phyloP scores from a whole-genome alignment of 2,329 filamentous ascomycete genomes.

The Fusarium nanum region DNA sequence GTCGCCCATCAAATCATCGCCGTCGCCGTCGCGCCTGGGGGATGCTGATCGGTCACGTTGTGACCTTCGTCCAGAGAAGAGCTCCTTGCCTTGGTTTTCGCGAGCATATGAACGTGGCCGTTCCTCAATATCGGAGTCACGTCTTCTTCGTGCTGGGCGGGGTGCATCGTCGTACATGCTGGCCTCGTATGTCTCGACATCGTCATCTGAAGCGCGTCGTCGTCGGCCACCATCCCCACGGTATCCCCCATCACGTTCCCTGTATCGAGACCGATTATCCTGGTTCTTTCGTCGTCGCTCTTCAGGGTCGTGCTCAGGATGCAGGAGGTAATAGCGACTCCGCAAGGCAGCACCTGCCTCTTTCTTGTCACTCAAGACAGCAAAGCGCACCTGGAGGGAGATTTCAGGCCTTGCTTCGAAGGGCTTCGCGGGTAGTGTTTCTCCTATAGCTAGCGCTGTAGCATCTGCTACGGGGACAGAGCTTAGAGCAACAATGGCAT shows the following conservation, averaged over 20 bases:
- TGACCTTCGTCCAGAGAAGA: conserved; percentile 64
- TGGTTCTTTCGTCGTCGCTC: conserved; percentile 73
- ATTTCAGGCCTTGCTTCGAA: conserved; percentile 75
- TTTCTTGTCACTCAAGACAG: conserved; percentile 83
- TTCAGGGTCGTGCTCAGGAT: conserved; percentile 88
- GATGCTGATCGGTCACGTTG: conserved; percentile 64
- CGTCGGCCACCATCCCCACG: conserved; percentile 55
- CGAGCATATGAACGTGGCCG: conserved; percentile 46
- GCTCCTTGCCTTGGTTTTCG: conserved; percentile 67
- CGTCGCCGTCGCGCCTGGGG: conserved; percentile 58
- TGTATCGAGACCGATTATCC: conserved; percentile 70
- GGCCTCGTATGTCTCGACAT: conserved; percentile 72
- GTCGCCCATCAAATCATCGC: conserved; percentile 54
- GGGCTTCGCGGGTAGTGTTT: conserved; percentile 76
- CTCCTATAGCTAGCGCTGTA: conserved; percentile 67
- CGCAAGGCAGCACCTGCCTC: conserved; percentile 79
- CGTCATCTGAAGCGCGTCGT: conserved; percentile 58
- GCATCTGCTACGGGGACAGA: conserved; percentile 64
- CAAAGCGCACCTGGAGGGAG: conserved; percentile 77
- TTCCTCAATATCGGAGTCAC: conserved; percentile 46
- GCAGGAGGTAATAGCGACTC: conserved; percentile 91
- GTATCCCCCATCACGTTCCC: conserved; percentile 63
- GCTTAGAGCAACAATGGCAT: conserved; percentile 66
- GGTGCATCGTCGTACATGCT: conserved; percentile 84
- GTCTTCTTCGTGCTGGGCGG: conserved; percentile 45